Percentiles rank a stretch among this genome's conserved stretches.
phyloP scores from a whole-genome alignment of 2,329 filamentous ascomycete species.

The Nannizzia gypsea region DNA sequence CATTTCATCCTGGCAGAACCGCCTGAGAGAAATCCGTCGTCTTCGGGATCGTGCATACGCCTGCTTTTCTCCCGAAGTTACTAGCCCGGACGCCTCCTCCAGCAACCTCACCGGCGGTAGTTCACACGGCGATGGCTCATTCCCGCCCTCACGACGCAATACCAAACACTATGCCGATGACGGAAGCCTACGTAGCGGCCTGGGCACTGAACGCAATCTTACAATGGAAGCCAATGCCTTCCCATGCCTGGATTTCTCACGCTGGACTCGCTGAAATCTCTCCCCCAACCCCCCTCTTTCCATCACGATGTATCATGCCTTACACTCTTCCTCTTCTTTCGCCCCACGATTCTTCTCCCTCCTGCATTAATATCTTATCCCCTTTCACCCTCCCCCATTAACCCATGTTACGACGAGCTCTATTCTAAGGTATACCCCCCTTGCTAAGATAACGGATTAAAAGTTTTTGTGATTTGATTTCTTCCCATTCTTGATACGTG shows the following conservation, averaged over 20 bases:
- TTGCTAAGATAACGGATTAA: conserved; percentile 3
- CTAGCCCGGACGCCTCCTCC: conserved; percentile 14
- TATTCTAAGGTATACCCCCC: neutral
- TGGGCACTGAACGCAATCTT: conserved; percentile 28
- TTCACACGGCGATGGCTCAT: neutral
- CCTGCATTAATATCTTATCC: neutral
- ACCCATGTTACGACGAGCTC: neutral
- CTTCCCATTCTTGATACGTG: neutral
- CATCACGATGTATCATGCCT: conserved; percentile 12
- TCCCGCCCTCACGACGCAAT: conserved; percentile 23
- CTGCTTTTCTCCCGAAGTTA: conserved; percentile 19
- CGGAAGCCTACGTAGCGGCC: conserved; percentile 25
- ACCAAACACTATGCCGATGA: conserved; percentile 28
- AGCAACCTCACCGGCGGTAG: neutral
- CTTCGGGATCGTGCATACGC: conserved; percentile 51
- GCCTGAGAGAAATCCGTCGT: conserved; percentile 71
- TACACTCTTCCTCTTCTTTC: neutral
- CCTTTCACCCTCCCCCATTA: neutral
- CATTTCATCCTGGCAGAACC: conserved; percentile 77
- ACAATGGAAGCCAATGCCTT: conserved; percentile 28
- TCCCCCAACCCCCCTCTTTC: conserved; percentile 13
- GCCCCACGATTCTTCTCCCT: neutral
- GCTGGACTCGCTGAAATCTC: conserved; percentile 28
- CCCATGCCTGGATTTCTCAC: conserved; percentile 33
- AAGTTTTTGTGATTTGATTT: neutral